Evolutionary conservation across 805 yeast genomes (phyloP), one percentile per base, ranked within the genome.

Genomic region (Ogataea pilisensis): DNA sequence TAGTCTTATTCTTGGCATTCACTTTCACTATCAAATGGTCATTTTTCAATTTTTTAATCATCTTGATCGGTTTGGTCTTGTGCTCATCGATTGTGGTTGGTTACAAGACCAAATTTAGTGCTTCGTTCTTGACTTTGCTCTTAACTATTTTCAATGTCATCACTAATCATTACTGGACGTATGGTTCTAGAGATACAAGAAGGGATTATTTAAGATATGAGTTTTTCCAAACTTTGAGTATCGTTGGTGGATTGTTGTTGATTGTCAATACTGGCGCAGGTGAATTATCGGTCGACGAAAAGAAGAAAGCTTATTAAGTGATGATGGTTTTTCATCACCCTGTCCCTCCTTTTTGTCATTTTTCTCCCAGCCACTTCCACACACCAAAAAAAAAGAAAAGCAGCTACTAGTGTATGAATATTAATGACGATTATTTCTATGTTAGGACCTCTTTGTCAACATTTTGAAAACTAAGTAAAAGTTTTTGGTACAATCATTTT

Each of bases 221-320:
- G 65, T 86, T 85, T 64, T 91, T 85, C 75, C 99, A 93, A 69
- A 88, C 95, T 30, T 72, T 91, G 60, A 84, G 95, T 43, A 91
- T 91, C 60, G 90, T 91, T 37, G 99, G 99, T 43, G 99, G 98
- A 1, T 76, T 91, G 48, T 68, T 91, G 46, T 70, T 93, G 51
- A 86, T 93, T 46, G 96, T 87, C 44, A 88, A 85, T 66, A 87
- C 96, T 3, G 99, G 99, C 47, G 98, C 98, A 24, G 99, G 99
- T 37, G 90, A 85, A 54, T 73, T 91, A 49, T 85, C 95, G 21
- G 69, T 91, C 43, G 99, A 91, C 59, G 97, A 89, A 64, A 91
- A 93, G 82, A 90, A 91, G 72, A 91, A 91, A 73, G 81, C 86
- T 44, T 87, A 85, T 61, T 88, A 67, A 36, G 16, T 12, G 5